Percentiles rank a stretch among this genome's conserved stretches.
Conservation (phyloP, 768 basidiomycete genomes). For the Russula olivacea region DNA sequence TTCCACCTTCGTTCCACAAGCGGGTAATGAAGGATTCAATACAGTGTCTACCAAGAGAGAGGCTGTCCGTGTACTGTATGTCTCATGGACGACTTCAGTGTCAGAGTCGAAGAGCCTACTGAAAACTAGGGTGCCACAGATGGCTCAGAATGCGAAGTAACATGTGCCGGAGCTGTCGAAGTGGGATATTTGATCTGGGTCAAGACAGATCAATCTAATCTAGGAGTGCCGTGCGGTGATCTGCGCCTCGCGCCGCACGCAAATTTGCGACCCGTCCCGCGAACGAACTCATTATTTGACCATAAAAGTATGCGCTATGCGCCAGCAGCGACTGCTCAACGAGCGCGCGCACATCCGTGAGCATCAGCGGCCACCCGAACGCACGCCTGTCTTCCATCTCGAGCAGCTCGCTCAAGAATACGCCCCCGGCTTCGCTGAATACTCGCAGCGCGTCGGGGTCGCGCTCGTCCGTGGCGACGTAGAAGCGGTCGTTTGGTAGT, state of each 20-base stretch:
- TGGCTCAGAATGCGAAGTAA: no score
- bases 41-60: no score
- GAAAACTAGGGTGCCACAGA: no score
- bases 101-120: no score
- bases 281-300: slow-evolving; percentile 34
- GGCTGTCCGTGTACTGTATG: no score
- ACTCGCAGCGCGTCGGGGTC: slow-evolving; percentile 31
- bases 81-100: no score
- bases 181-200: no score
- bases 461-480: slow-evolving; percentile 41
- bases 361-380: slow-evolving; percentile 41
- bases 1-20: no score
- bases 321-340: slow-evolving; percentile 39
- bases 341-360: slow-evolving; percentile 40
- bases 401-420: slow-evolving; percentile 40
- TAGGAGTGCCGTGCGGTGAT: slow-evolving; percentile 30
- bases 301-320: slow-evolving; percentile 36
- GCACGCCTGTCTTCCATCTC: slow-evolving; percentile 36
- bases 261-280: slow-evolving; percentile 37
- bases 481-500: slow-evolving; percentile 25
- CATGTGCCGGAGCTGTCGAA: no score
- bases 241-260: slow-evolving; percentile 35
- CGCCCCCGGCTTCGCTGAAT: slow-evolving; percentile 35
- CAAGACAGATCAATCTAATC: slow-evolving; percentile 31
- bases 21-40: no score